Conservation (phyloP, 139 green algal genomes). For the Chloropicon primus region DNA sequence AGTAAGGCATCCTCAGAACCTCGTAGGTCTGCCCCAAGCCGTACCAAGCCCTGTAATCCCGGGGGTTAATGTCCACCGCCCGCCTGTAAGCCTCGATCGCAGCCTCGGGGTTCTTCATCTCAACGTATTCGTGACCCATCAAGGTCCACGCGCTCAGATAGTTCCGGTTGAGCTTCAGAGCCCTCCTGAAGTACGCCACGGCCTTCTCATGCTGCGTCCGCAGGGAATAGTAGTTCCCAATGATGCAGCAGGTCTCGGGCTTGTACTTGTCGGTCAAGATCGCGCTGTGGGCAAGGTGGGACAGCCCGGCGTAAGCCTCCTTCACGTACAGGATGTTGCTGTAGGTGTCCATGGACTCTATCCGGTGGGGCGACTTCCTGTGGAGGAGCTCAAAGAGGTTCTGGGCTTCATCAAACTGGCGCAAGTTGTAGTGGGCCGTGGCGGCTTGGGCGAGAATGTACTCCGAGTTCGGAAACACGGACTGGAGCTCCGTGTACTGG, state of each 20-base stretch:
- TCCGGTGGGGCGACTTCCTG: conserved; percentile 33
- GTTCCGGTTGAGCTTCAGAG: conserved; percentile 65
- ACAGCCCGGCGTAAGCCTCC: conserved; percentile 57
- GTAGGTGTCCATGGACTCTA: conserved; percentile 87
- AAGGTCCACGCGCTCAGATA: conserved; percentile 94
- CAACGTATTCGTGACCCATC: conserved; percentile 96
- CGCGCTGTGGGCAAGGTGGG: conserved; percentile 64
- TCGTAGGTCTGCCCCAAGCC: conserved; percentile 96
- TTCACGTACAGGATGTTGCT: conserved; percentile 94
- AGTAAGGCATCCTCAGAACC: conserved; percentile 78
- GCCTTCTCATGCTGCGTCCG: conserved; percentile 52
- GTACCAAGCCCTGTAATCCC: conserved; percentile 94
- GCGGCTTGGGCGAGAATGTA: conserved; percentile 54
- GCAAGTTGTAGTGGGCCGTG: conserved; percentile 54
- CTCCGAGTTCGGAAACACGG: conserved; percentile 49
- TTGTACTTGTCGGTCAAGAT: conserved; percentile 71
- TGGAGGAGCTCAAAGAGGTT: conserved; percentile 33
- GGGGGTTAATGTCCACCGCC: conserved; percentile 61
- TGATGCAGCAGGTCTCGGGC: conserved; percentile 81
- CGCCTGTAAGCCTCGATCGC: conserved; percentile 50
- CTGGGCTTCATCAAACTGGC: conserved; percentile 79
- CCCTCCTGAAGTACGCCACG: conserved; percentile 78
- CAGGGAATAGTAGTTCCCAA: conserved; percentile 94
- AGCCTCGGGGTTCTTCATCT: conserved; percentile 87
- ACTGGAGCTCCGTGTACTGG: conserved; percentile 37